Evolutionary conservation across 495 filamentous ascomycete species (phyloP).

Genomic region (Polyplosphaeria fusca): DNA sequence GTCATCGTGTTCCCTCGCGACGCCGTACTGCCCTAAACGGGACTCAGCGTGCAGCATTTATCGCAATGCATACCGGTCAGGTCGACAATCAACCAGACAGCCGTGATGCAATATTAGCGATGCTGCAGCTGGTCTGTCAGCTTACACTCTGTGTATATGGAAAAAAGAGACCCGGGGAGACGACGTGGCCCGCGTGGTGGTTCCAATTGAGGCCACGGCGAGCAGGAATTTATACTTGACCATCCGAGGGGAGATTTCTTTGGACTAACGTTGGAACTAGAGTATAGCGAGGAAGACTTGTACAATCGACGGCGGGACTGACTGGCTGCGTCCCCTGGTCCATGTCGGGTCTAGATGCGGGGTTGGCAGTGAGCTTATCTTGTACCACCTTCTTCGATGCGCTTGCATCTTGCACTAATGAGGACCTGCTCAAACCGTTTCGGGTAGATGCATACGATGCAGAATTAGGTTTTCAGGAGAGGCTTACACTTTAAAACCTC

Average conservation of each 20-base stretch:
- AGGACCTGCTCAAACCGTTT: too few species aligned
- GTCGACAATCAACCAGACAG: background rate
- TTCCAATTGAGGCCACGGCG: background rate
- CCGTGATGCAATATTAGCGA: background rate
- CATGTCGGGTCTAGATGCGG: background rate
- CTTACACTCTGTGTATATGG: too few species aligned
- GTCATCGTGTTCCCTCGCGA: background rate
- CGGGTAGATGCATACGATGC: too few species aligned
- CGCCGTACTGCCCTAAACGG: too few species aligned
- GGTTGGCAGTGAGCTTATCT: conserved; percentile 7
- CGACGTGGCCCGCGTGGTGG: background rate
- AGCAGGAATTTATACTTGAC: background rate
- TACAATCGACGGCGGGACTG: background rate
- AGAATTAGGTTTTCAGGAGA: too few species aligned
- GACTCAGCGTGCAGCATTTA: background rate
- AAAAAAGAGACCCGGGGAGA: too few species aligned
- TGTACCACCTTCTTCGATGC: conserved; percentile 14
- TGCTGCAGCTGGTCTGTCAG: background rate
- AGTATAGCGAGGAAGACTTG: background rate
- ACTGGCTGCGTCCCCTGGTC: background rate
- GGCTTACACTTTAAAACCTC: too few species aligned
- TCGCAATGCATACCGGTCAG: background rate
- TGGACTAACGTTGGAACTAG: background rate
- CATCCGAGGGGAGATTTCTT: background rate
- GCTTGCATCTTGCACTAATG: too few species aligned